Conservation (phyloP, 2,329 filamentous ascomycete genomes). For the Fusarium nematophilum region DNA sequence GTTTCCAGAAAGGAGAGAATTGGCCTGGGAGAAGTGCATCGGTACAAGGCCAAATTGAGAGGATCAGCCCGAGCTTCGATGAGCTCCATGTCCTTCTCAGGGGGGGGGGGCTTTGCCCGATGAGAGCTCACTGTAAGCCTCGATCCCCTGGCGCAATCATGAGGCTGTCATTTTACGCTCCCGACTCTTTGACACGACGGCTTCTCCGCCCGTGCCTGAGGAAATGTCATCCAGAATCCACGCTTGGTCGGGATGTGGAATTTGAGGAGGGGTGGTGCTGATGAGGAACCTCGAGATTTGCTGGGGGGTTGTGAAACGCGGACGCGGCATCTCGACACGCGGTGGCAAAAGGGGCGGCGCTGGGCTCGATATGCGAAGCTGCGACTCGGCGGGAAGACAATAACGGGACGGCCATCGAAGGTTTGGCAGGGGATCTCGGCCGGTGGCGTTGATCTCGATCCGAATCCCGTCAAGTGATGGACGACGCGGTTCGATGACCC, state of each 20-base stretch:
- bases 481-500: neutral
- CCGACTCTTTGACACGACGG: constrained; percentile 3
- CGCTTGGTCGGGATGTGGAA: neutral
- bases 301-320: constrained; percentile 11
- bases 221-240: constrained; percentile 5
- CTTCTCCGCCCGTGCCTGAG: constrained; percentile 1
- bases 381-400: constrained; percentile 10
- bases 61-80: neutral
- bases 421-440: constrained; percentile 36
- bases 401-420: constrained; percentile 34
- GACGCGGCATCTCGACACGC: constrained; percentile 19
- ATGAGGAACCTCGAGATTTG: too few relatives aligned
- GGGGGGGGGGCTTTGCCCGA: constrained; percentile 1
- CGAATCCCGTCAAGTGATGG: constrained; percentile 28
- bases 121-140: neutral
- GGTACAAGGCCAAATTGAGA: constrained; percentile 8
- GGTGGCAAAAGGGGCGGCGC: constrained; percentile 1
- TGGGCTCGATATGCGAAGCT: neutral
- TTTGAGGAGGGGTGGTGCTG: constrained; percentile 3
- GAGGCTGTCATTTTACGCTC: constrained; percentile 6
- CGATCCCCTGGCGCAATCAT: constrained; percentile 24
- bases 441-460: constrained; percentile 41
- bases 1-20: neutral
- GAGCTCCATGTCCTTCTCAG: neutral
- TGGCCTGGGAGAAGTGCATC: constrained; percentile 30